These are phyloP conservation scores for Hypomyces rosellus DNA, from an alignment of 2,329 filamentous ascomycete species.

Conservation along the genomic window DNA sequence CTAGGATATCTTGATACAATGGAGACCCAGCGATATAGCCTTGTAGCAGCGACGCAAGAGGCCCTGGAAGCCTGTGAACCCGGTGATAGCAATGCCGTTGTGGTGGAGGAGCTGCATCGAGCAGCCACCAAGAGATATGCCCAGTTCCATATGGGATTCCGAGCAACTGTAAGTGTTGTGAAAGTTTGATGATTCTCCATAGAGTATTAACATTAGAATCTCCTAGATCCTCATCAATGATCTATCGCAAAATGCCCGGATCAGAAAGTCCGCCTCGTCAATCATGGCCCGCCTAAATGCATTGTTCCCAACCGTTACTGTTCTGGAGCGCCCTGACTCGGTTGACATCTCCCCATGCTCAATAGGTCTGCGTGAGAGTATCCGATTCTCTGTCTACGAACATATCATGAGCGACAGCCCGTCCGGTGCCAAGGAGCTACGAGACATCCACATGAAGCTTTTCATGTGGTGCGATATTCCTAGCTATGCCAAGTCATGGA, in stretches of 20 bases:
- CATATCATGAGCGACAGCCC: slow-evolving; percentile 24
- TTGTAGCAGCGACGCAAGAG: slow-evolving; percentile 19
- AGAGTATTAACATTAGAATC: not conserved
- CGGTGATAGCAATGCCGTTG: slow-evolving; percentile 11
- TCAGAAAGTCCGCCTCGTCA: slow-evolving; percentile 12
- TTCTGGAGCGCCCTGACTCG: slow-evolving; percentile 18
- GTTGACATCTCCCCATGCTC: slow-evolving; percentile 24
- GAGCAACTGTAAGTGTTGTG: slow-evolving; percentile 23
- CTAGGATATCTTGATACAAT: slow-evolving; percentile 26
- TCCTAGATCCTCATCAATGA: slow-evolving; percentile 23
- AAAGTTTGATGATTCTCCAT: not conserved
- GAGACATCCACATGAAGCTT: slow-evolving; percentile 25
- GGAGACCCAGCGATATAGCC: slow-evolving; percentile 25
- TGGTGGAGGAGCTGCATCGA: slow-evolving; percentile 26
- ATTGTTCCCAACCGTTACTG: slow-evolving; percentile 25
- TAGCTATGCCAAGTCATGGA: slow-evolving; percentile 23
- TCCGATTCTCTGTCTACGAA: slow-evolving; percentile 30
- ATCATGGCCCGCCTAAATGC: slow-evolving; percentile 32
- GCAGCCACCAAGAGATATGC: slow-evolving; percentile 23
- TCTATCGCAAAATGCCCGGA: slow-evolving; percentile 11
- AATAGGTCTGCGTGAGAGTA: slow-evolving; percentile 25
- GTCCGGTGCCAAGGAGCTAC: slow-evolving; percentile 15
- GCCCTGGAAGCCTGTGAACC: slow-evolving; percentile 12
- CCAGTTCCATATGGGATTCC: slow-evolving; percentile 27
- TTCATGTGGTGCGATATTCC: slow-evolving; percentile 27